Percentiles rank a stretch among this genome's conserved stretches.
Conservation (phyloP, 257 asterid species). For the Scutellaria barbata region DNA sequence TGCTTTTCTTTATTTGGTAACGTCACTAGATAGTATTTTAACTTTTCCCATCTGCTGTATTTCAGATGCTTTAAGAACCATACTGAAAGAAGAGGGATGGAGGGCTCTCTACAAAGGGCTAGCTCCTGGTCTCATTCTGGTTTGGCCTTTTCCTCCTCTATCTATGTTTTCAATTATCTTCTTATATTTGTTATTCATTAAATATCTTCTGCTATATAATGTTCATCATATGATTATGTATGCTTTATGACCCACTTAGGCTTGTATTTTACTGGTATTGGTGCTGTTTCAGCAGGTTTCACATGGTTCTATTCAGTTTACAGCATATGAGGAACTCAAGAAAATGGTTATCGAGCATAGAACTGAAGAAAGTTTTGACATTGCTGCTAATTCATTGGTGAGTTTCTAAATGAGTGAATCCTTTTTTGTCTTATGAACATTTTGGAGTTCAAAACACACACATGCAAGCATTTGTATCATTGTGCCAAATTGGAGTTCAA, state of each 20-base stretch:
- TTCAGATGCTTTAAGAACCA: constrained; percentile 91
- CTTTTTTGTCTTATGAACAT: constrained; percentile 16
- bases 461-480: not conserved
- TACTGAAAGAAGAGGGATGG: constrained; percentile 96
- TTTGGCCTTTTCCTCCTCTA: constrained; percentile 40
- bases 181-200: constrained; percentile 13
- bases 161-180: constrained; percentile 11
- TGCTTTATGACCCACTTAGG: constrained; percentile 22
- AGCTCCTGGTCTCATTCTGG: constrained; percentile 86
- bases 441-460: constrained; percentile 4
- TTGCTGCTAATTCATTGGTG: constrained; percentile 62
- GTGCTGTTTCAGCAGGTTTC: constrained; percentile 80
- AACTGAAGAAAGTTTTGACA: constrained; percentile 39
- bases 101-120: constrained; percentile 89
- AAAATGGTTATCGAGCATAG: constrained; percentile 54
- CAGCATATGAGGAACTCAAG: constrained; percentile 91
- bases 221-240: not conserved
- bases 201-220: constrained; percentile 3
- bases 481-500: not conserved
- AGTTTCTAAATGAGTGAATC: constrained; percentile 40
- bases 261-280: constrained; percentile 32
- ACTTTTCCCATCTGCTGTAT: constrained; percentile 29
- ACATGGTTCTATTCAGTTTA: constrained; percentile 96
- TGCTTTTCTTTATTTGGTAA: constrained; percentile 11
- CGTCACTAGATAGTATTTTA: constrained; percentile 13